A percentile compares a stretch with the other conserved stretches of the same genome.
Conservation (phyloP, 148 eudicot species). For the Camellia lanceoleosa region DNA sequence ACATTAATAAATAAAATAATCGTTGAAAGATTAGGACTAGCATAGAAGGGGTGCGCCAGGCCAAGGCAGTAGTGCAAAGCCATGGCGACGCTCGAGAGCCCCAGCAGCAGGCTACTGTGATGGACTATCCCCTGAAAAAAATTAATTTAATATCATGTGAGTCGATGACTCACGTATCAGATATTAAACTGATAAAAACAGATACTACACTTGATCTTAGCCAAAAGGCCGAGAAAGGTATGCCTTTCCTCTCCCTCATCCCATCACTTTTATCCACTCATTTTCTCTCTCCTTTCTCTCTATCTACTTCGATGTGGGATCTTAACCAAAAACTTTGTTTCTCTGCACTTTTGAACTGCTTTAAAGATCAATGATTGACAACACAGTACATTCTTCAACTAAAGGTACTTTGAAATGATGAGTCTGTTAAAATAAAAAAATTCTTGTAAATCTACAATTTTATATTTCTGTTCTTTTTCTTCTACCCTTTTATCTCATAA, state of each 20-base stretch:
- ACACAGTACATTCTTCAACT: too few species aligned
- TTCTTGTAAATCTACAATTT: neutral
- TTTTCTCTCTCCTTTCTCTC: too few species aligned
- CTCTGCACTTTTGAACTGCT: too few species aligned
- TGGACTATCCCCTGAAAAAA: neutral
- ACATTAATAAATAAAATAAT: too few species aligned
- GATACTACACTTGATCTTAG: constrained; percentile 79
- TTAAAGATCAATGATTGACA: too few species aligned
- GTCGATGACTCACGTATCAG: neutral
- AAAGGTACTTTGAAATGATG: too few species aligned
- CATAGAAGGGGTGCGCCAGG: too few species aligned
- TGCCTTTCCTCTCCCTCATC: neutral
- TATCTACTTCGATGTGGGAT: too few species aligned
- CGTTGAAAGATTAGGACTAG: too few species aligned
- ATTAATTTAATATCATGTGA: constrained; percentile 7
- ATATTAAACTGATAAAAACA: constrained; percentile 10
- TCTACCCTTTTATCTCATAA: neutral
- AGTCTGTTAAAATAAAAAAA: neutral
- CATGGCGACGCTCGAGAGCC: constrained; percentile 6
- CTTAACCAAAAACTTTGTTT: too few species aligned
- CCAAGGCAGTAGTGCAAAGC: neutral
- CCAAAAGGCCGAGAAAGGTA: constrained; percentile 72
- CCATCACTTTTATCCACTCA: too few species aligned
- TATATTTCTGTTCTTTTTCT: neutral
- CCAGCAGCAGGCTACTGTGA: constrained; percentile 6